These are phyloP conservation scores for Coemansia sp. DNA, from an alignment of 192 early-diverging fungal genomes.

Conservation along the genomic window DNA sequence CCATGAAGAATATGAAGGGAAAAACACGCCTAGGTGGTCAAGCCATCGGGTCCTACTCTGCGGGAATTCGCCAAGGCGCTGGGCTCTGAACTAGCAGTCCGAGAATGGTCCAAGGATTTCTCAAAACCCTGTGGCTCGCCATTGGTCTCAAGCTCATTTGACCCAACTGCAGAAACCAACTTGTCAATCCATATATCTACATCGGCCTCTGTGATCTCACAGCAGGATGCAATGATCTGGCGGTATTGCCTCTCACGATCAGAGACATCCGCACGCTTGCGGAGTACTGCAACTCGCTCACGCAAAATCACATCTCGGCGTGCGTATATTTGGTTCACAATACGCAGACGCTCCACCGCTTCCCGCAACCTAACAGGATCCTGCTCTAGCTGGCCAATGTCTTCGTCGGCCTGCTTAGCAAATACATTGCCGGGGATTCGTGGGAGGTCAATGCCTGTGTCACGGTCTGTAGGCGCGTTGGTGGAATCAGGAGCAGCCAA, in stretches of 20 bases:
- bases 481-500: conserved; percentile 11
- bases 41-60: not conserved
- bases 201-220: conserved; percentile 71
- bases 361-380: conserved; percentile 36
- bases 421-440: conserved; percentile 10
- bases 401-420: conserved; percentile 12
- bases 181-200: conserved; percentile 77
- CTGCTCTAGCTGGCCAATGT: conserved; percentile 16
- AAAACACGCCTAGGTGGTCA: not conserved
- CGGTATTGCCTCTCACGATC: conserved; percentile 77
- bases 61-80: not conserved
- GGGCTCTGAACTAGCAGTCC: not conserved
- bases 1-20: not conserved
- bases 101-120: not conserved
- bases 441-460: conserved; percentile 16
- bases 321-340: conserved; percentile 49
- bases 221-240: conserved; percentile 81
- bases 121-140: not conserved
- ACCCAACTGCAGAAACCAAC: conserved; percentile 75
- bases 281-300: conserved; percentile 59
- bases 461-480: conserved; percentile 3
- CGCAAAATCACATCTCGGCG: conserved; percentile 52
- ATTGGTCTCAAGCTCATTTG: conserved; percentile 19
- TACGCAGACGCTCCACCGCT: conserved; percentile 37
- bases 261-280: conserved; percentile 53